A percentile compares a stretch with the other conserved stretches of the same genome.
phyloP scores from a whole-genome alignment of 768 basidiomycete genomes.

The Termitomyces eurrhizus region DNA sequence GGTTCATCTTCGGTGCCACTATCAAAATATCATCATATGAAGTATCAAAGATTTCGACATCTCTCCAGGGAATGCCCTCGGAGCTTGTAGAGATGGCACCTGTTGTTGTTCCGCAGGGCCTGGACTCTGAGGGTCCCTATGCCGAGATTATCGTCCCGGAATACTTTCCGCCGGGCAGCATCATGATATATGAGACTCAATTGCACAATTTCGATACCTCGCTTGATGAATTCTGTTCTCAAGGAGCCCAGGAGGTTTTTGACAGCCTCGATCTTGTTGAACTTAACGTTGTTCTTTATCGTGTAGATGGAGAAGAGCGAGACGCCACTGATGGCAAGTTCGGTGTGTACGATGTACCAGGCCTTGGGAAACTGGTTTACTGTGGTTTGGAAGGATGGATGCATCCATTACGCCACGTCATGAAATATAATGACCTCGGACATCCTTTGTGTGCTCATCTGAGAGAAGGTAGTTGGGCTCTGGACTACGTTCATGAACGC shows the following conservation, averaged over 20 bases:
- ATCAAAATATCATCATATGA: constrained; percentile 68
- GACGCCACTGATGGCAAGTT: constrained; percentile 81
- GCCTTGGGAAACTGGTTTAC: constrained; percentile 72
- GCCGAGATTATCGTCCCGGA: constrained; percentile 83
- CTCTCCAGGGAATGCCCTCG: constrained; percentile 69
- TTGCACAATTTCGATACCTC: constrained; percentile 66
- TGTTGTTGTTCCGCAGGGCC: constrained; percentile 54
- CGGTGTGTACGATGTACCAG: constrained; percentile 82
- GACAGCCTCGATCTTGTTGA: constrained; percentile 75
- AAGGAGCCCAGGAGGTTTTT: constrained; percentile 72
- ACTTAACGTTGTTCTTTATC: constrained; percentile 82
- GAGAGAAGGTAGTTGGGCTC: constrained; percentile 85
- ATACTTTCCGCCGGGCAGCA: constrained; percentile 90
- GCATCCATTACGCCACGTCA: constrained; percentile 79
- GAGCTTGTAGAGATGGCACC: constrained; percentile 60
- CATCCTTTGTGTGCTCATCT: constrained; percentile 88
- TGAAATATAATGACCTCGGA: constrained; percentile 89
- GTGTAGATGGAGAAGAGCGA: constrained; percentile 87
- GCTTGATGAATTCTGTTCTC: constrained; percentile 71
- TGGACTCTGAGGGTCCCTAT: constrained; percentile 65
- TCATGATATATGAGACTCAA: constrained; percentile 90
- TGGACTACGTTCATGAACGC: constrained; percentile 80
- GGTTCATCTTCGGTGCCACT: constrained; percentile 76
- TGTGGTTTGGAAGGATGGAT: constrained; percentile 99
- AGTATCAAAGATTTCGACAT: constrained; percentile 40